Conservation (phyloP, 169 alveolate species). For the Plasmodium cynomolgi region DNA sequence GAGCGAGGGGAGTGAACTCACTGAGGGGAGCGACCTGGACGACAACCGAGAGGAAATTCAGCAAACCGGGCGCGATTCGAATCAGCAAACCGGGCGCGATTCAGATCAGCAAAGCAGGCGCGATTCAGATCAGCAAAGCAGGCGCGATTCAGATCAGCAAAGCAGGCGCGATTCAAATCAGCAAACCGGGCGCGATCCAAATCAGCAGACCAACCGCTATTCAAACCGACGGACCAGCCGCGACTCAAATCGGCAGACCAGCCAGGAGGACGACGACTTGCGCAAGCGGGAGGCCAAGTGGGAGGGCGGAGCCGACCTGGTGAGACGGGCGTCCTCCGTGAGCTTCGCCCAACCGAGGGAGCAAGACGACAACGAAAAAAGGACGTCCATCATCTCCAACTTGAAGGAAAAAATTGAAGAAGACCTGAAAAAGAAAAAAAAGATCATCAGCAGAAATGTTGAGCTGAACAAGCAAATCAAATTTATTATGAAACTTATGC, state of each 20-base stretch:
- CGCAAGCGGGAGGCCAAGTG: background rate
- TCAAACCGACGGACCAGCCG: background rate
- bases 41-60: background rate
- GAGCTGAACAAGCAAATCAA: slow-evolving; percentile 71
- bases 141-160: background rate
- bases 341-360: slow-evolving; percentile 14
- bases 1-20: background rate
- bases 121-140: background rate
- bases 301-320: background rate
- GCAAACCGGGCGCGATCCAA: no score
- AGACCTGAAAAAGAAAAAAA: slow-evolving; percentile 66
- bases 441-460: slow-evolving; percentile 59
- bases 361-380: slow-evolving; percentile 46
- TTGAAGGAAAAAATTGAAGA: slow-evolving; percentile 69
- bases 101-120: background rate
- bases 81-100: background rate
- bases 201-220: background rate
- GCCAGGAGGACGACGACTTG: background rate
- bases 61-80: background rate
- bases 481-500: slow-evolving; percentile 75
- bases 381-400: slow-evolving; percentile 70
- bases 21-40: background rate
- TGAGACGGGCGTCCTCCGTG: background rate
- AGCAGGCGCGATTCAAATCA: background rate
- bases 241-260: background rate